Evolutionary conservation across 2,329 filamentous ascomycete genomes (phyloP).

Genomic region (Tolypocladium sp.): DNA sequence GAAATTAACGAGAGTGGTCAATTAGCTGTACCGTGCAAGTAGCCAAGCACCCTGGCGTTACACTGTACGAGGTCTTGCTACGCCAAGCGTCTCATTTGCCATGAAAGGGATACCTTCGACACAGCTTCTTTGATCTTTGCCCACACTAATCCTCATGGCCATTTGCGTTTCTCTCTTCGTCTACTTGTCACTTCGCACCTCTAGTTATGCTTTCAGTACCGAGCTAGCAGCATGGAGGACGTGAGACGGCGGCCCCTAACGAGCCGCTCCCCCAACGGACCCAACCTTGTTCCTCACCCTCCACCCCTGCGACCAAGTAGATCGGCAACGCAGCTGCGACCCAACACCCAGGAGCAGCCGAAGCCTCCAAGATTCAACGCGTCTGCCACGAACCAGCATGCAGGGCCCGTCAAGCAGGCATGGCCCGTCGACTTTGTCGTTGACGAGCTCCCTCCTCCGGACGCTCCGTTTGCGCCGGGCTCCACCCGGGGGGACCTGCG

Average conservation of each 20-base stretch:
- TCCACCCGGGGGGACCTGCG: conserved; percentile 7
- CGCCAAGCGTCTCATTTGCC: neutral
- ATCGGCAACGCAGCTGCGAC: conserved; percentile 6
- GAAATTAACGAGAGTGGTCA: neutral
- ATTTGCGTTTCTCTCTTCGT: neutral
- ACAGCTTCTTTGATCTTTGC: neutral
- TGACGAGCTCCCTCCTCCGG: neutral
- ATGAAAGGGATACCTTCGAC: neutral
- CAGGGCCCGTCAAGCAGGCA: neutral
- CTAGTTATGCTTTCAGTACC: neutral
- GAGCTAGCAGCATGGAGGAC: neutral
- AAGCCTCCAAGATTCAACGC: neutral
- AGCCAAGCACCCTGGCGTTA: neutral
- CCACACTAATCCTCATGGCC: neutral
- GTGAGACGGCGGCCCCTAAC: neutral
- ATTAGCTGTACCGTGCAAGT: neutral
- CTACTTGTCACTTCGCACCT: neutral
- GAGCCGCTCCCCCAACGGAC: neutral
- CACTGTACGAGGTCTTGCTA: neutral
- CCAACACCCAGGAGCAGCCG: neutral
- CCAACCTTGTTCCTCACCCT: neutral
- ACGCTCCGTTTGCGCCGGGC: neutral
- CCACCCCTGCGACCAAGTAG: conserved; percentile 6
- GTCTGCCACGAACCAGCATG: neutral
- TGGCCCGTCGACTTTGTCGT: neutral